Evolutionary conservation across 2,329 filamentous ascomycete species (phyloP).

Genomic region (Aspergillus melleus): DNA sequence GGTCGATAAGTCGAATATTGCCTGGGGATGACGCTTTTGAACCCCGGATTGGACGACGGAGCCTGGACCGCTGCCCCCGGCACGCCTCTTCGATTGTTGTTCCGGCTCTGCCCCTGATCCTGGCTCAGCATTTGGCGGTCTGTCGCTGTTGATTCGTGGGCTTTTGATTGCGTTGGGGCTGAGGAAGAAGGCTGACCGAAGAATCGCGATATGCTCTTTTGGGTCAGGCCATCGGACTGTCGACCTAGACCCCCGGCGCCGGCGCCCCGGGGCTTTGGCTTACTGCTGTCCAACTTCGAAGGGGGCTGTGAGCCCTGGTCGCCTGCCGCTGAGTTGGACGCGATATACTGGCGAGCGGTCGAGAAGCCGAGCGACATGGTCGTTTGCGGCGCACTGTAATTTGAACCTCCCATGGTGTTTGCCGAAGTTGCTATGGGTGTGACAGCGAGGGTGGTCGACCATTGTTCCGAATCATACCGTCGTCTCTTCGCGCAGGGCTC

Average conservation of each 20-base stretch:
- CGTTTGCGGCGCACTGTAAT: constrained; percentile 38
- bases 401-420: constrained; percentile 63
- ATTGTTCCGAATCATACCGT: constrained; percentile 25
- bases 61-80: constrained; percentile 7
- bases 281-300: constrained; percentile 16
- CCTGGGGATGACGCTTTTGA: constrained; percentile 19
- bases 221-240: constrained; percentile 45
- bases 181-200: constrained; percentile 37
- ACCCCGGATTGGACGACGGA: constrained; percentile 9
- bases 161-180: constrained; percentile 17
- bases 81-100: constrained; percentile 9
- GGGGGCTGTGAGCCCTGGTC: constrained; percentile 8
- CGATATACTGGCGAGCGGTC: constrained; percentile 59
- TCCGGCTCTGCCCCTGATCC: constrained; percentile 5
- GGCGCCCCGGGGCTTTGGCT: constrained; percentile 30
- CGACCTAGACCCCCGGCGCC: constrained; percentile 27
- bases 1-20: constrained; percentile 31
- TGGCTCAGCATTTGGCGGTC: constrained; percentile 11
- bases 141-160: constrained; percentile 13
- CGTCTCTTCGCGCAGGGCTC: constrained; percentile 30
- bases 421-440: constrained; percentile 42
- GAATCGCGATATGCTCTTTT: constrained; percentile 56
- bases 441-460: constrained; percentile 23
- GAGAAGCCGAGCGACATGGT: constrained; percentile 60
- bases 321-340: constrained; percentile 27